A percentile compares a stretch with the other conserved stretches of the same genome.
phyloP scores from a whole-genome alignment of 2,329 filamentous ascomycete genomes.

The Hymenoscyphus albidus region DNA sequence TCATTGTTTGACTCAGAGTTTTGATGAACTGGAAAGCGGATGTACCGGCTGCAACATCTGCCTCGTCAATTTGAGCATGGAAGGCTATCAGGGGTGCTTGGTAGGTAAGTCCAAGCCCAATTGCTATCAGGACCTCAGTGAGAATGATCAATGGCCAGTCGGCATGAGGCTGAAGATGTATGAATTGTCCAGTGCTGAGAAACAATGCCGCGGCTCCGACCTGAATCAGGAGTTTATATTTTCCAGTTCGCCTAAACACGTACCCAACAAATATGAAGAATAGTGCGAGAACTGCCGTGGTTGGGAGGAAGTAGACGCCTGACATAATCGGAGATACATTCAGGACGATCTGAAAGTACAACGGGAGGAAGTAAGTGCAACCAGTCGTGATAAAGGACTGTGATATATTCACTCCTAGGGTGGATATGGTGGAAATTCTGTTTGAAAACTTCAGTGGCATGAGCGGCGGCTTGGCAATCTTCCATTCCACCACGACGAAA shows the following conservation, averaged over 20 bases:
- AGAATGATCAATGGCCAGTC: conserved; percentile 38
- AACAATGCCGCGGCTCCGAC: neutral
- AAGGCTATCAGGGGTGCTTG: conserved; percentile 52
- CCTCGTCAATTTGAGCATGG: conserved; percentile 44
- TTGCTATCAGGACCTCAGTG: conserved; percentile 47
- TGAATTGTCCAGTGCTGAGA: neutral
- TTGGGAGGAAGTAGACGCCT: neutral
- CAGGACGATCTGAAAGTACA: neutral
- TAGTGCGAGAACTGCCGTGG: neutral
- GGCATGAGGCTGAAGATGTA: neutral
- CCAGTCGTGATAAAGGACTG: neutral
- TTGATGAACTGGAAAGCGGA: conserved; percentile 47
- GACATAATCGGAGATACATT: neutral
- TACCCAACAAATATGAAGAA: neutral
- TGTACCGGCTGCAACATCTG: conserved; percentile 44
- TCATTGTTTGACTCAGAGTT: conserved; percentile 40
- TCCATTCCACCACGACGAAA: no score
- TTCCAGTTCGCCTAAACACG: neutral
- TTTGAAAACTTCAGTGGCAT: no score
- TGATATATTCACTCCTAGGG: neutral
- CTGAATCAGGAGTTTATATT: neutral
- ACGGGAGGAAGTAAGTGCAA: neutral
- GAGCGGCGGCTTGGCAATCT: no score
- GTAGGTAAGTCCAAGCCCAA: conserved; percentile 50
- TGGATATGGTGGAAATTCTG: no score